Percentiles rank a stretch among this genome's conserved stretches.
These are phyloP conservation scores for Oropetium thomaeum DNA, from an alignment of 176 grass and related monocot genomes.

Conservation along the genomic window DNA sequence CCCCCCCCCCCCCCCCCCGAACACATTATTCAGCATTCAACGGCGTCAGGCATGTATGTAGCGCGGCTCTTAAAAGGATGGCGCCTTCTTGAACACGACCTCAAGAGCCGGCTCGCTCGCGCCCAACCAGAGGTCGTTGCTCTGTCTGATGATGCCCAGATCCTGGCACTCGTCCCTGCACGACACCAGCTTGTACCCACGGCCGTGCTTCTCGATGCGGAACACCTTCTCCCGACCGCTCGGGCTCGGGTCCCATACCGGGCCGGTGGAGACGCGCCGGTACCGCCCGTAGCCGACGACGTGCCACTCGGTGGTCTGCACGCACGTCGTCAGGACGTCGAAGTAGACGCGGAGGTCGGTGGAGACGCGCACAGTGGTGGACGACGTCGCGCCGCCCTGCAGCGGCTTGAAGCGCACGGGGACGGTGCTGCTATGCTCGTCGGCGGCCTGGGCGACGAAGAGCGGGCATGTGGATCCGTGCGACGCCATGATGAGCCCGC, in stretches of 20 bases:
- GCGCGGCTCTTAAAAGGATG: neutral
- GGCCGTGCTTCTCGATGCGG: conserved; percentile 40
- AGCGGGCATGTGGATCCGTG: conserved; percentile 42
- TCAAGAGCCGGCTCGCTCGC: neutral
- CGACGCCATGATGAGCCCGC: conserved; percentile 43
- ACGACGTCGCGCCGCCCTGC: neutral
- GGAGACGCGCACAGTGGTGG: conserved; percentile 24
- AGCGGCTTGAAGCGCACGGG: conserved; percentile 37
- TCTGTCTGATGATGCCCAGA: conserved; percentile 15
- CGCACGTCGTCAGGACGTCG: conserved; percentile 34
- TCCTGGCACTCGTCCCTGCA: conserved; percentile 43
- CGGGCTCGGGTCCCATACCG: neutral
- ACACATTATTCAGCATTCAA: conserved; percentile 22
- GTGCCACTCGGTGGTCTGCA: conserved; percentile 53
- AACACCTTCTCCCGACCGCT: conserved; percentile 46
- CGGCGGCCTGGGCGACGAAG: conserved; percentile 43
- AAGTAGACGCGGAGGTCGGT: conserved; percentile 51
- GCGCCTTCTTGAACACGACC: conserved; percentile 44
- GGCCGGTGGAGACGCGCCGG: conserved; percentile 35
- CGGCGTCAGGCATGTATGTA: neutral
- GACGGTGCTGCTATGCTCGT: conserved; percentile 15
- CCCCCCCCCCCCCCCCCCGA: too few species aligned
- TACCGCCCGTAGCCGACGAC: conserved; percentile 30
- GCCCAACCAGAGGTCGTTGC: conserved; percentile 16
- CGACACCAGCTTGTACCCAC: conserved; percentile 46